These are phyloP conservation scores for Trichosporon inkin DNA, from an alignment of 1,284 basidiomycete species.

Conservation along the genomic window DNA sequence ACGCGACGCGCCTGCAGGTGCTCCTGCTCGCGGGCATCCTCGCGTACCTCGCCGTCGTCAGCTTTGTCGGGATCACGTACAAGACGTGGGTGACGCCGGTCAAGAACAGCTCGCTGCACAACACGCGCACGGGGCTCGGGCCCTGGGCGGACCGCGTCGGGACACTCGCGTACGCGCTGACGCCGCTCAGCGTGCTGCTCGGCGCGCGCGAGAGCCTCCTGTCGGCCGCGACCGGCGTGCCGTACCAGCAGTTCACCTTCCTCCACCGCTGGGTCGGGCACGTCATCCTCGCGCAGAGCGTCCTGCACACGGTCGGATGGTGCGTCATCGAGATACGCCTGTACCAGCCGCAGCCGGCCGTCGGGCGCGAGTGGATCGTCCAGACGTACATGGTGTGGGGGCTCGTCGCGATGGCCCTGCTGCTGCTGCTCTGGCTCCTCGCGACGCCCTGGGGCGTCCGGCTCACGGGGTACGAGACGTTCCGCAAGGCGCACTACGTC, in stretches of 20 bases:
- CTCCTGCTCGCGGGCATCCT: slow-evolving; percentile 21
- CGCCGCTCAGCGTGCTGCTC: slow-evolving; percentile 36
- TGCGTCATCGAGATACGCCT: slow-evolving; percentile 31
- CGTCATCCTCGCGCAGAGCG: slow-evolving; percentile 33
- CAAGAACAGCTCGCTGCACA: slow-evolving; percentile 26
- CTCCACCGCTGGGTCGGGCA: slow-evolving; percentile 40
- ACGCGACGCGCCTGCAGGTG: slow-evolving; percentile 32
- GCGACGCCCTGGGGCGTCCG: slow-evolving; percentile 25
- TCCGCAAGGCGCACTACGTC: slow-evolving; percentile 37
- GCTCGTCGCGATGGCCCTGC: slow-evolving; percentile 29
- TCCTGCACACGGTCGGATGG: slow-evolving; percentile 37
- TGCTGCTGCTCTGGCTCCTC: slow-evolving; percentile 31
- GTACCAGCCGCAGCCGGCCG: slow-evolving; percentile 37
- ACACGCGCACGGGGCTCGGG: slow-evolving; percentile 32
- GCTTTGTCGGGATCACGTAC: slow-evolving; percentile 34
- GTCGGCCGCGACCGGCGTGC: slow-evolving; percentile 32
- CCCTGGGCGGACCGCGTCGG: slow-evolving; percentile 33
- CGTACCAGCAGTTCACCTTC: slow-evolving; percentile 51
- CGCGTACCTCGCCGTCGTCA: slow-evolving; percentile 32
- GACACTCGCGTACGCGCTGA: slow-evolving; percentile 35
- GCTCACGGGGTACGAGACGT: slow-evolving; percentile 35
- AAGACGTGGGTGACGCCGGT: slow-evolving; percentile 35
- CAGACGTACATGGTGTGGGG: slow-evolving; percentile 40
- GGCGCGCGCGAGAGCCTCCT: slow-evolving; percentile 31
- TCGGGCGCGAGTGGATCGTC: slow-evolving; percentile 28